Evolutionary conservation across 495 filamentous ascomycete species (phyloP).

Genomic region (Podospora anserina): DNA sequence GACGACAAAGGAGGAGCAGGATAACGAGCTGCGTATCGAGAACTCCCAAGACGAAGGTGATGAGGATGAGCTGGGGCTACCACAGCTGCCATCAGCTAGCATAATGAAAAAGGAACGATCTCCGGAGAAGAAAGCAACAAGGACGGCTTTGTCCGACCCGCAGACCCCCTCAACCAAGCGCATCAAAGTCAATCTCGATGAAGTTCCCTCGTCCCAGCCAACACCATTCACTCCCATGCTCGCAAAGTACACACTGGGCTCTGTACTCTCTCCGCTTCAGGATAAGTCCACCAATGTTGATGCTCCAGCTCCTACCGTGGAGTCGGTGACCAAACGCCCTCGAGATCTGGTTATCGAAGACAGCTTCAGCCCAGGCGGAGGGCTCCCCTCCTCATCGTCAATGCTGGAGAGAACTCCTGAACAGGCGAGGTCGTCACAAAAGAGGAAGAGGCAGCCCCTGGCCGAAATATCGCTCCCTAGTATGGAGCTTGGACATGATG

Average conservation of each 20-base stretch:
- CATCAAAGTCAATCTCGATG: constrained; percentile 33
- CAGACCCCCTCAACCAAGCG: constrained; percentile 16
- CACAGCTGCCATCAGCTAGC: neutral
- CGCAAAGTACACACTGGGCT: constrained; percentile 23
- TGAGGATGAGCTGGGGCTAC: constrained; percentile 3
- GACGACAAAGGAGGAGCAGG: constrained; percentile 21
- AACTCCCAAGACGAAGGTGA: constrained; percentile 37
- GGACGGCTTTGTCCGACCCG: neutral
- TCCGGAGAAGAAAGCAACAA: neutral
- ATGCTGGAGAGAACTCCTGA: constrained; percentile 8
- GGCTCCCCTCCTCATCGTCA: constrained; percentile 19
- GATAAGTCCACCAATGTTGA: constrained; percentile 39
- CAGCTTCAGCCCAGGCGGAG: constrained; percentile 36
- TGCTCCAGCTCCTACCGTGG: constrained; percentile 28
- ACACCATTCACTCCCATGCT: constrained; percentile 38
- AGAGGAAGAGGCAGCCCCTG: constrained; percentile 24
- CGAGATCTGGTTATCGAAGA: constrained; percentile 38
- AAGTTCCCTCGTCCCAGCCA: constrained; percentile 42
- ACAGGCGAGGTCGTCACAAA: constrained; percentile 16
- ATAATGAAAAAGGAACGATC: neutral
- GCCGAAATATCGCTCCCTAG: constrained; percentile 20
- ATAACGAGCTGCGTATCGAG: constrained; percentile 31
- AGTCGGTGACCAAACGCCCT: constrained; percentile 28
- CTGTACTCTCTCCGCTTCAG: constrained; percentile 36
- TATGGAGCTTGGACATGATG: constrained; percentile 15